Evolutionary conservation across 306 rosid genomes (phyloP).

Genomic region (Potentilla sterilis): DNA sequence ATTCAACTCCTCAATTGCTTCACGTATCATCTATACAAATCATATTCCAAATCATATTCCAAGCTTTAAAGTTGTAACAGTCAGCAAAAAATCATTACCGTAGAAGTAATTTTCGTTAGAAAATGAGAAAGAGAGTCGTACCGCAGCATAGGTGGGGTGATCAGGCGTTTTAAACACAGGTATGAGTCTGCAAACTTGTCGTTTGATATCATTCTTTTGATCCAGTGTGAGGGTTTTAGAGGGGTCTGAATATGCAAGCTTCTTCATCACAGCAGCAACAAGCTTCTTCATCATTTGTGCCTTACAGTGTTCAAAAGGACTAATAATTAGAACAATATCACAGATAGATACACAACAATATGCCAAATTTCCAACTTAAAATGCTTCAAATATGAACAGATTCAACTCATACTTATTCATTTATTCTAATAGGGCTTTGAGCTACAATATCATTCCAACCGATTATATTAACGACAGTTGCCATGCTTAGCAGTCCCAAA

Average conservation of each 20-base stretch:
- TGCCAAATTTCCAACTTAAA: not conserved
- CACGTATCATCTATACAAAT: conserved; percentile 28
- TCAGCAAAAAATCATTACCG: not conserved
- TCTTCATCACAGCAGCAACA: conserved; percentile 14
- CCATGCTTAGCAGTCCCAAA: conserved; percentile 4
- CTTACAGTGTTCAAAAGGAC: not conserved
- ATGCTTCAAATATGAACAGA: not conserved
- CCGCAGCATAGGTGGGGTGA: conserved; percentile 32
- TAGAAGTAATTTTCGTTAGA: not conserved
- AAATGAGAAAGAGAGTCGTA: conserved; percentile 1
- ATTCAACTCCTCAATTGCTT: conserved; percentile 24
- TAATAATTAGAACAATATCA: not conserved
- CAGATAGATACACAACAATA: not conserved
- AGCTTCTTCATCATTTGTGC: conserved; percentile 8
- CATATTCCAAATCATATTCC: too few relatives aligned
- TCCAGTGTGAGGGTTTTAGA: not conserved
- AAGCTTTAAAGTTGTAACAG: not conserved
- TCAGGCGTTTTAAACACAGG: conserved; percentile 8
- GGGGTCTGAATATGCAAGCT: not conserved
- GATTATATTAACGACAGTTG: not conserved
- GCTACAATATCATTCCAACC: too few relatives aligned
- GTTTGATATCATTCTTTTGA: conserved; percentile 1
- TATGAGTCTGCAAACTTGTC: conserved; percentile 2
- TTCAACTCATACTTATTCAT: not conserved
- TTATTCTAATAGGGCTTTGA: not conserved